Conservation (phyloP, 257 asterid genomes). For the Nicotiana knightiana region DNA sequence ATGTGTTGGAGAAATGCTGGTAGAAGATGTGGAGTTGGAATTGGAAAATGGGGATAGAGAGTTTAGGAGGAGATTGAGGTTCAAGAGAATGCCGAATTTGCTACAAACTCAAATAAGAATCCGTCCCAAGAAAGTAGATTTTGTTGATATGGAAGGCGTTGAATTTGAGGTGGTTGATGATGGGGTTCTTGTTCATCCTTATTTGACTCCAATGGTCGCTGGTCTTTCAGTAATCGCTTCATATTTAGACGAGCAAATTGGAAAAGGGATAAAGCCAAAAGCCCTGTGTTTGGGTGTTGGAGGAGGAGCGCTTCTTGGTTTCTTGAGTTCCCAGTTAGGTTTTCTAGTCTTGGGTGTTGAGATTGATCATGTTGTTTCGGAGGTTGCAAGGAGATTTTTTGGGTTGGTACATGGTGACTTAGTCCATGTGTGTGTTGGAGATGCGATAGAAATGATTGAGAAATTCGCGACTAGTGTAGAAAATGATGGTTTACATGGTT, state of each 20-base stretch:
- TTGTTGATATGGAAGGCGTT: slow-evolving; percentile 20
- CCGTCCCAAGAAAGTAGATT: slow-evolving; percentile 17
- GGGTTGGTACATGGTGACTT: slow-evolving; percentile 42
- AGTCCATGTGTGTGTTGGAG: slow-evolving; percentile 40
- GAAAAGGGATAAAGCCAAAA: slow-evolving; percentile 38
- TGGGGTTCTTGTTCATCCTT: slow-evolving; percentile 59
- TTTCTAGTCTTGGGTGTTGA: slow-evolving; percentile 78
- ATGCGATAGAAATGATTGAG: slow-evolving; percentile 47
- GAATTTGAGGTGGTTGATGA: slow-evolving; percentile 48
- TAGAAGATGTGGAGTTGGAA: slow-evolving; percentile 69
- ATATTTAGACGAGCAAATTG: slow-evolving; percentile 31
- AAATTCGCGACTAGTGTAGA: slow-evolving; percentile 22
- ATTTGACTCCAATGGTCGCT: slow-evolving; percentile 79
- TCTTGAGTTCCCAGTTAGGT: slow-evolving; percentile 37
- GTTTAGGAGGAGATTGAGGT: slow-evolving; percentile 86
- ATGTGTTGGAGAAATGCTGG: slow-evolving; percentile 60
- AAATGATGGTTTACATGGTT: neutral
- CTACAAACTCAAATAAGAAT: slow-evolving; percentile 71
- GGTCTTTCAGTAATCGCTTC: slow-evolving; percentile 47
- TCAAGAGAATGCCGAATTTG: slow-evolving; percentile 81
- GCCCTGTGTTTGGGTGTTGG: slow-evolving; percentile 88
- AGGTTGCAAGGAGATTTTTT: slow-evolving; percentile 50
- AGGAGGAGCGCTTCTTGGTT: slow-evolving; percentile 81
- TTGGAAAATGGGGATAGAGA: slow-evolving; percentile 27
- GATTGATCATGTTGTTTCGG: slow-evolving; percentile 49